Base-by-base conservation (phyloP, 352 stramenopile genomes). In the Phytophthora agathidicida region DNA sequence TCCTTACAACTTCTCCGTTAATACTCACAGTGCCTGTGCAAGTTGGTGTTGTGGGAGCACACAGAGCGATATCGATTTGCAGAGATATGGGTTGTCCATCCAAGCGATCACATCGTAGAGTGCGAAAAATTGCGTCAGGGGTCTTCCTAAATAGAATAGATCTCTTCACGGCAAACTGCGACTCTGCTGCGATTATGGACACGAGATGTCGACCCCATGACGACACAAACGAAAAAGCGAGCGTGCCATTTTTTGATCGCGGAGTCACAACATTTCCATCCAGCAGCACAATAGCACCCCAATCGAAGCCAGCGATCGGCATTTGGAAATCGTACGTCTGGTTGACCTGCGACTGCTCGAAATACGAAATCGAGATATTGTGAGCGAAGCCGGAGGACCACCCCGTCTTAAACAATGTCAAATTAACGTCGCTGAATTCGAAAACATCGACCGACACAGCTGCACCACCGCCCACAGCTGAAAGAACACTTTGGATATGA, bases 311-410 rank as follows among this genome's bases (percentile, higher is more conserved):
- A 44, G 73, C 76, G n/a, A 71, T 6, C 3, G 73, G 71, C 3
- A 89, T 3, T 55, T 78, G 71, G 32, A 89, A 78, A 9, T 86
- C 79, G 28, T 78, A 80, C 11, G 49, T 78, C 13, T 39, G 31
- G 19, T 51, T 68, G 11, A 41, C 17, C 10, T 65, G 37, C 0
- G 67, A 65, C 16, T 66, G 70, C 32, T 86, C 72, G 30, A 83
- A 85, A 43, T 83, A 85, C 37, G 46, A 62, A 22, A 89, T 51
- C 3, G 73, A 70, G n/a, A 89, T 66, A 53, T 85, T 86, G 54
- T 89, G 74, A 1, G 44, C 75, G 37, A 77, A 75, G 3, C 77
- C 75, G 19, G 37, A 59, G 6, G 44, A 33, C 55, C 46, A 72
- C 0, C 62, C 44, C 0, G 61, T 60, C 23, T 43, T 58, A 30